Conservation (phyloP, 2,329 filamentous ascomycete genomes). For the Curvularia sp. region DNA sequence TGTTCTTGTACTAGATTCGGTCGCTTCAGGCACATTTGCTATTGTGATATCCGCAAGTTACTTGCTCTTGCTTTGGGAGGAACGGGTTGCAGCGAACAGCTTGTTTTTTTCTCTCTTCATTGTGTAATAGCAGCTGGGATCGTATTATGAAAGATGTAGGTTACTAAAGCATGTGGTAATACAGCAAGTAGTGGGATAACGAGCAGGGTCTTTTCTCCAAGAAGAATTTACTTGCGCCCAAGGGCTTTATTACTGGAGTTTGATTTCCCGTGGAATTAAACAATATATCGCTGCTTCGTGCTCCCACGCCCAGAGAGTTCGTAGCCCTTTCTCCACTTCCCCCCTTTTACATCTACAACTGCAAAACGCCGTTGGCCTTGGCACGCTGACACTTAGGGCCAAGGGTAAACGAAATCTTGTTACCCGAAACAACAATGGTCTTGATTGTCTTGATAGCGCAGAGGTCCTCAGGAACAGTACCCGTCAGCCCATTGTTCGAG, state of each 20-base stretch:
- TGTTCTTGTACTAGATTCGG: background rate
- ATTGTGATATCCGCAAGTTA: background rate
- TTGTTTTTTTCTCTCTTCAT: too few relatives aligned
- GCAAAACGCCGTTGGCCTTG: background rate
- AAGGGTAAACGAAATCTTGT: background rate
- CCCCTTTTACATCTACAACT: background rate
- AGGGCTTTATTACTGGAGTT: too few relatives aligned
- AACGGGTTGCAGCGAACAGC: too few relatives aligned
- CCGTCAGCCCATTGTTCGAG: background rate
- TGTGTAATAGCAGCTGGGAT: too few relatives aligned
- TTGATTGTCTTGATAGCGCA: background rate
- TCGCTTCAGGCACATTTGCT: background rate
- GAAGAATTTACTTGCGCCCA: too few relatives aligned
- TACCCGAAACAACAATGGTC: background rate
- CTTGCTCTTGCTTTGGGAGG: background rate
- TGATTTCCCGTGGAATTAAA: too few relatives aligned
- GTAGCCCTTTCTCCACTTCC: background rate
- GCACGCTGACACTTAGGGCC: background rate
- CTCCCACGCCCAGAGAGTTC: too few relatives aligned
- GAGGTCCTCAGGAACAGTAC: conserved; percentile 2
- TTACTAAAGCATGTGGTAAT: too few relatives aligned
- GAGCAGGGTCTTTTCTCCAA: too few relatives aligned
- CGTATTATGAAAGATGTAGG: too few relatives aligned
- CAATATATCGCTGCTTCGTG: too few relatives aligned
- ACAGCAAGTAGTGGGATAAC: too few relatives aligned